Evolutionary conservation across 2,329 filamentous ascomycete species (phyloP).

Genomic region (Zymoseptoria tritici): DNA sequence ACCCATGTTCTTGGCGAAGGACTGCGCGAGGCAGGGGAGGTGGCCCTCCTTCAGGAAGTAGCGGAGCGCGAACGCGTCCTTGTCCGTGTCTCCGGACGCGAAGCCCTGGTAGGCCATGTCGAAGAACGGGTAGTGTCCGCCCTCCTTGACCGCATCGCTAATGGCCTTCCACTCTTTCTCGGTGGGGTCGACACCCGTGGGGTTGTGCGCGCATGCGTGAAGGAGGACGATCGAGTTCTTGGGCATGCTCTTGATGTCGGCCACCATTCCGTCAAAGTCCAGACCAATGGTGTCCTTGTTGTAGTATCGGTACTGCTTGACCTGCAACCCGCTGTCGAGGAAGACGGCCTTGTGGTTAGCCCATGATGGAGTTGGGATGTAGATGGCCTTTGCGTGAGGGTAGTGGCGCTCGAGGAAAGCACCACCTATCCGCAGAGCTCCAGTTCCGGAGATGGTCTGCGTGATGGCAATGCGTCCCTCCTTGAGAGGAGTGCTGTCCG

Average conservation of each 20-base stretch:
- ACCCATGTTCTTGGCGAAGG: constrained; percentile 99
- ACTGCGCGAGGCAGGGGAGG: constrained; percentile 80
- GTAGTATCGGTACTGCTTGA: constrained; percentile 97
- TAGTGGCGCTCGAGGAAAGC: constrained; percentile 90
- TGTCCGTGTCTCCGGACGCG: constrained; percentile 82
- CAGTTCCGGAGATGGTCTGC: constrained; percentile 96
- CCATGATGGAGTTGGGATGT: constrained; percentile 94
- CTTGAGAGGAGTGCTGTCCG: constrained; percentile 66
- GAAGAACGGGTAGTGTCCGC: constrained; percentile 91
- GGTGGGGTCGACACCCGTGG: constrained; percentile 91
- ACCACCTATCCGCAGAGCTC: constrained; percentile 87
- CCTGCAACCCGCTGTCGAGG: constrained; percentile 81
- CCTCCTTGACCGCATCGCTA: constrained; percentile 74
- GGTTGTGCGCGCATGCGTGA: constrained; percentile 97
- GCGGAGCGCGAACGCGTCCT: constrained; percentile 86
- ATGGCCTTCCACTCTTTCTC: constrained; percentile 89
- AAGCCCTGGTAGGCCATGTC: constrained; percentile 99
- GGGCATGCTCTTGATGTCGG: constrained; percentile 82
- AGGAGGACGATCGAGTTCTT: constrained; percentile 84
- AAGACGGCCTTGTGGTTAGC: constrained; percentile 98
- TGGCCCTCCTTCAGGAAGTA: constrained; percentile 92
- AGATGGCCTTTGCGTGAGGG: constrained; percentile 87
- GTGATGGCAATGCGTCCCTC: constrained; percentile 78
- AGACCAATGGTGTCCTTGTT: constrained; percentile 97
- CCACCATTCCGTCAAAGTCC: constrained; percentile 89